Base-by-base conservation (phyloP, 225 moss, liverwort and hornwort genomes). In the Ulota crispa region DNA sequence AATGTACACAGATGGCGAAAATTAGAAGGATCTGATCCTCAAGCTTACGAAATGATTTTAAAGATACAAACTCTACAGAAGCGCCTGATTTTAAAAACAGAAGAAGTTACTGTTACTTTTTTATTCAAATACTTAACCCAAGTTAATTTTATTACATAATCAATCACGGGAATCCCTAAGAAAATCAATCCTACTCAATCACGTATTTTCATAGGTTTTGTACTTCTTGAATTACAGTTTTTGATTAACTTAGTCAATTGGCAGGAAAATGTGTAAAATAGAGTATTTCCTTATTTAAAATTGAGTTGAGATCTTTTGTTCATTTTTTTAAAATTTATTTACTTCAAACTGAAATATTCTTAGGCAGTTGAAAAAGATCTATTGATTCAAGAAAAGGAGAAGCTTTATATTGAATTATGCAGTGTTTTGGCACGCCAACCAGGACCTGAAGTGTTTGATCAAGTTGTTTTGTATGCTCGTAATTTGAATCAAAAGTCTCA, bases 1-100 rank as follows among this genome's bases (percentile, higher is more conserved):
- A 93, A 95, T 61, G 75, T 95, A 7, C 94, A 95, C 75, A 90
- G 94, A 9, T 95, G 94, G 94, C 86, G 94, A 14, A 81, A 81
- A 39, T 75, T 95, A 18, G 87, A 89, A 81, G 84, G 87, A 41
- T 84, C 87, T 2, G 94, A 95, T 79, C 93, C 93, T 1, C 79
- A 87, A 56, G 78, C 83, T 15, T 93, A 87, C 63, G 94, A 92
- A 76, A 92, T 95, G 94, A 90, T 95, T 15, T 47, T 72, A 42
- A 95, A 92, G 68, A 83, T 93, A 43, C 90, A 93, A 78, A 90
- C 82, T 1, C 66, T 95, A 68, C 94, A 95, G 73, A 95, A 86
- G 75, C 78, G 88, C 6, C 92, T 95, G 5, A 93, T 95, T 19
- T 63, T 86, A 9, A 95, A 93, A 75, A 84, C 89, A 7, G 92